A percentile compares a stretch with the other conserved stretches of the same genome.
Evolutionary conservation across 2,329 filamentous ascomycete species (phyloP).

Genomic region (Aspergillus pseudotamarii): DNA sequence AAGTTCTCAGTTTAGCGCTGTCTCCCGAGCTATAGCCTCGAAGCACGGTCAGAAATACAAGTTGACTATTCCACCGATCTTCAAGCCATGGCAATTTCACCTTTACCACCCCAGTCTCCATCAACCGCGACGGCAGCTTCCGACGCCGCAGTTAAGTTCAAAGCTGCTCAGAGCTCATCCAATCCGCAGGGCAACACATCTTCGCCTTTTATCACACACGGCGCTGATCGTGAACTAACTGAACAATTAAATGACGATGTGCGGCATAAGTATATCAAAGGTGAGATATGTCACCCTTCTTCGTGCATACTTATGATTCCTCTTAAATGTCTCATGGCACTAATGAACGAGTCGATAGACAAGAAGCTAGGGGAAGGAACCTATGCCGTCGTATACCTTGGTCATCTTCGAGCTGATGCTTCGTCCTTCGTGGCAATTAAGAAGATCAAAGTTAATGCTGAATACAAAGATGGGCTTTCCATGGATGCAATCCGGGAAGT

Average conservation of each 20-base stretch:
- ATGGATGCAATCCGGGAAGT: conserved; percentile 96
- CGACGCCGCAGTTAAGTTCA: conserved; percentile 36
- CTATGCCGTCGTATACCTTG: conserved; percentile 93
- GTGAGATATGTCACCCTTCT: conserved; percentile 43
- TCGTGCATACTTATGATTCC: neutral
- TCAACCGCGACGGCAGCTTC: conserved; percentile 36
- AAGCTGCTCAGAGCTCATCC: conserved; percentile 34
- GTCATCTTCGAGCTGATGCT: conserved; percentile 74
- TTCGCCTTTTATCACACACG: conserved; percentile 20
- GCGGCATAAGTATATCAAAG: conserved; percentile 88
- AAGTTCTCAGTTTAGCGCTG: neutral
- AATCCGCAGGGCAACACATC: conserved; percentile 20
- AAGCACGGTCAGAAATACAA: neutral
- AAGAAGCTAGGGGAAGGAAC: conserved; percentile 95
- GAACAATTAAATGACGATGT: conserved; percentile 81
- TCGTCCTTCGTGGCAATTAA: conserved; percentile 72
- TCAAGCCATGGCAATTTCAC: conserved; percentile 46
- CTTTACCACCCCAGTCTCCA: conserved; percentile 43
- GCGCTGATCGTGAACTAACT: conserved; percentile 51
- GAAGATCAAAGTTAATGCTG: conserved; percentile 57
- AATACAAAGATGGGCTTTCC: conserved; percentile 84
- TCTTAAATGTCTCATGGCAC: neutral
- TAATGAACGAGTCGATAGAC: conserved; percentile 52
- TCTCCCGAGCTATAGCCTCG: neutral
- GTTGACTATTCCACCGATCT: neutral